These are phyloP conservation scores for Magnolia sinica DNA, from an alignment of 164 flowering plant species.

Conservation along the genomic window DNA sequence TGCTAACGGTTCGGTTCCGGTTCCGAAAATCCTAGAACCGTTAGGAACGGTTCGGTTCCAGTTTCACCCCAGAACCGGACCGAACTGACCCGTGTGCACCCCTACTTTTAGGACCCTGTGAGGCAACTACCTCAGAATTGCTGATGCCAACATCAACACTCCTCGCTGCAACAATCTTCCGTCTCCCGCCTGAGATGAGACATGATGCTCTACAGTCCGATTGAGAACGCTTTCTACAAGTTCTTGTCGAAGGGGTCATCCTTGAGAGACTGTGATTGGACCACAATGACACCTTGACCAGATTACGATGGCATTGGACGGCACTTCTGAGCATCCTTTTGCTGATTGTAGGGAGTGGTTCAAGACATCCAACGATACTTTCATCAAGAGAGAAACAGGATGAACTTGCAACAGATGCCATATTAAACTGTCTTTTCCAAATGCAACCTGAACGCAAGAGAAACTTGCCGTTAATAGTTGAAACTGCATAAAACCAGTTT, in stretches of 20 bases:
- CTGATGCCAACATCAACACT: conserved; percentile 1
- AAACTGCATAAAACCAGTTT: neutral
- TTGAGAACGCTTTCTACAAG: conserved; percentile 8
- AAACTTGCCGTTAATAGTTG: neutral
- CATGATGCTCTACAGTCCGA: conserved; percentile 16
- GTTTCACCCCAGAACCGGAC: too few species aligned
- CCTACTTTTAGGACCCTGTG: neutral
- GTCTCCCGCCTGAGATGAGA: conserved; percentile 10
- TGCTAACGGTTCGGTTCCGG: too few species aligned
- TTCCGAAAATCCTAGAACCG: too few species aligned
- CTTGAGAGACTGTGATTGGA: conserved; percentile 21
- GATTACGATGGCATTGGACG: conserved; percentile 13
- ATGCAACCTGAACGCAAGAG: conserved; percentile 21
- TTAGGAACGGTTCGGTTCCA: too few species aligned
- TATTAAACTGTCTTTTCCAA: conserved; percentile 14
- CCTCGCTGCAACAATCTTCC: conserved; percentile 12
- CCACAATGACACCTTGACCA: conserved; percentile 21
- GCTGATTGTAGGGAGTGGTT: conserved; percentile 14
- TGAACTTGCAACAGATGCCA: conserved; percentile 39
- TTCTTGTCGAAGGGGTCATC: conserved; percentile 11
- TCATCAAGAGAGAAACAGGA: conserved; percentile 24
- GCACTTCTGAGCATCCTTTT: conserved; percentile 15
- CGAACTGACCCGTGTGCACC: too few species aligned
- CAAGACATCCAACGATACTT: conserved; percentile 14
- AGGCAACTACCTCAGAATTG: conserved; percentile 28